Evolutionary conservation across 2,329 filamentous ascomycete species (phyloP), one percentile per base, ranked within the genome.

Genomic region (Penicillium sp.): DNA sequence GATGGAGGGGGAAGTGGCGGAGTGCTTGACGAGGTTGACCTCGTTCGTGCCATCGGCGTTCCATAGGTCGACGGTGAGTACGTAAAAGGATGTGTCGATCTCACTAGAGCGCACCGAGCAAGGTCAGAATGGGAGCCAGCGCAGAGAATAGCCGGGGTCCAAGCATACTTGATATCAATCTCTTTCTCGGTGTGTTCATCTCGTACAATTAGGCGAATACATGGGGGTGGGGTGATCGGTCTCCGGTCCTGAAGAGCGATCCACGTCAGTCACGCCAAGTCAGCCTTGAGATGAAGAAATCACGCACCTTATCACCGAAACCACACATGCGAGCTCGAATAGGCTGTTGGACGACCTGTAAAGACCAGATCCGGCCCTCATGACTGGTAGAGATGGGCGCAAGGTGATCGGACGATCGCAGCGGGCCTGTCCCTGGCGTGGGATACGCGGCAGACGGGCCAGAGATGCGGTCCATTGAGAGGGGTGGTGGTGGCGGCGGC

Each of bases 301-400:
- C 45, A 70, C 81, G 60, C 80, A 95, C 92, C 86, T 98, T 99
- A 82, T 99, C 95, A 65, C 95, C 95, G 80, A 98, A 99, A 8
- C 95, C 95, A 81, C 95, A 99, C 95, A 98, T 98, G 64, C 95
- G 91, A 68, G 95, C 95, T 71, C 95, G 88, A 71, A 92, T 85
- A 55, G 95, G 95, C 78, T 98, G 93, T 81, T 99, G 95, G 68
- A 91, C 88, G 63, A 97, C 92, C 68, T 89, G 83, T 55, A 97
- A 85, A 64, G 88, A 90, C 77, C 78, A 82, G 47, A 78, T 78
- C 33, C 79, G 77, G 49, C 79, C 79, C 28, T 81, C 77, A 54
- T 76, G 79, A 44, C 77, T 69, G 55, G 77, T 79, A 8, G 76
- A 74, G 22, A 79, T 70, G 8, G 80, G 73, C 7, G 75, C 73